A percentile compares a stretch with the other conserved stretches of the same genome.
Evolutionary conservation across 2,329 filamentous ascomycete genomes (phyloP).

Genomic region (Penicillium sp.): DNA sequence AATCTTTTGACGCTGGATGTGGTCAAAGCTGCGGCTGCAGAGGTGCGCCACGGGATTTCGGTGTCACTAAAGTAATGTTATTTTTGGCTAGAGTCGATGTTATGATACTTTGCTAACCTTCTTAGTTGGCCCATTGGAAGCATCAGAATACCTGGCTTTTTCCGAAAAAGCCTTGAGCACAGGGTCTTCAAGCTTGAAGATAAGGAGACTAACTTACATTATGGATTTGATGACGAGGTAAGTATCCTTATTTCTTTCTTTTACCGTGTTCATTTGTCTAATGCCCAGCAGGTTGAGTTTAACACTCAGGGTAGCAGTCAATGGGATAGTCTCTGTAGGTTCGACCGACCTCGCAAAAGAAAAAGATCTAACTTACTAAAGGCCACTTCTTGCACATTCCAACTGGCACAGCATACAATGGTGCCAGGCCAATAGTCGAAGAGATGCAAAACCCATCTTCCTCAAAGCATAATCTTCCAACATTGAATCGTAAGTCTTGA

Average conservation of each 20-base stretch:
- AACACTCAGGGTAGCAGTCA: conserved; percentile 50
- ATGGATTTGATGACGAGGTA: conserved; percentile 46
- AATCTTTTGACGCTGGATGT: conserved; percentile 49
- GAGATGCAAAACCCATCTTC: conserved; percentile 14
- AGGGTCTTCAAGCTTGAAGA: conserved; percentile 28
- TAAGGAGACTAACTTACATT: conserved; percentile 34
- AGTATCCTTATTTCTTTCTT: neutral
- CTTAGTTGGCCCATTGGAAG: conserved; percentile 24
- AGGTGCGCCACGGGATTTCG: conserved; percentile 43
- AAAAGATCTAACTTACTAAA: conserved; percentile 25
- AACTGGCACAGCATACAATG: conserved; percentile 35
- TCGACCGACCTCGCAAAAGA: conserved; percentile 7
- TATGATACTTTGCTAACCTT: neutral
- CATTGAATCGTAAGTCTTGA: conserved; percentile 19
- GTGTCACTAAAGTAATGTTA: conserved; percentile 45
- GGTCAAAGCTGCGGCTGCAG: conserved; percentile 42
- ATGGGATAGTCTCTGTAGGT: conserved; percentile 48
- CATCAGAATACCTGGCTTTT: conserved; percentile 39
- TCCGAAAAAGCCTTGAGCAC: conserved; percentile 35
- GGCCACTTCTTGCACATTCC: conserved; percentile 23
- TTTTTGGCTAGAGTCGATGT: conserved; percentile 6
- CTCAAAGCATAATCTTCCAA: conserved; percentile 17
- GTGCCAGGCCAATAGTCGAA: conserved; percentile 27
- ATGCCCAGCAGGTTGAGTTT: conserved; percentile 31
- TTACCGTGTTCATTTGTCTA: neutral